Evolutionary conservation across 805 yeast species (phyloP).

Genomic region (Ogataea paraovalis): DNA sequence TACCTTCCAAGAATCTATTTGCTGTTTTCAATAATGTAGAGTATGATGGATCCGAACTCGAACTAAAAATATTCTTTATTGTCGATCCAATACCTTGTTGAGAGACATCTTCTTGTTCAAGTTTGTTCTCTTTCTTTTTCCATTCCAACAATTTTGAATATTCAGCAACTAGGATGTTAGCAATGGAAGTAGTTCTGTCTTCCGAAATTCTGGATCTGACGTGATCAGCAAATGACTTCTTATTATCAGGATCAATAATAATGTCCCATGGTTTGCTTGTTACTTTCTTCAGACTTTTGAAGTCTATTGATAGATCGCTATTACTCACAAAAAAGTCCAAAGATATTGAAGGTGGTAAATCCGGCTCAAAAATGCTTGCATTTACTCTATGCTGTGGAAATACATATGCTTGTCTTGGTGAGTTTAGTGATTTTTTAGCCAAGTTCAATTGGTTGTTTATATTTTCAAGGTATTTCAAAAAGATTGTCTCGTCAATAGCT

Average conservation of each 20-base stretch:
- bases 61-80: constrained; percentile 23
- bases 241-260: constrained; percentile 41
- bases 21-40: constrained; percentile 36
- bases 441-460: constrained; percentile 30
- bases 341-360: constrained; percentile 42
- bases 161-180: constrained; percentile 37
- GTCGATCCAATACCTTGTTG: constrained; percentile 17
- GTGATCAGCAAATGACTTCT: constrained; percentile 51
- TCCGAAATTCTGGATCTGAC: constrained; percentile 51
- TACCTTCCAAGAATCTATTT: constrained; percentile 54
- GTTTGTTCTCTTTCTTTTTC: constrained; percentile 19
- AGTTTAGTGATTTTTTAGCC: constrained; percentile 38
- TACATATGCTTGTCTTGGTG: constrained; percentile 49
- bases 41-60: constrained; percentile 27
- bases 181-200: constrained; percentile 37
- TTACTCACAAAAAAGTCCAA: constrained; percentile 57
- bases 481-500: constrained; percentile 19
- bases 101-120: constrained; percentile 4
- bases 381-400: constrained; percentile 53
- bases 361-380: constrained; percentile 40
- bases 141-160: constrained; percentile 33
- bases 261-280: constrained; percentile 61
- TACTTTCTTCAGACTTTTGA: constrained; percentile 47
- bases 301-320: constrained; percentile 59
- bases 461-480: constrained; percentile 22